Base-by-base conservation (phyloP, 306 rosid genomes). In the Dicorynia guianensis region DNA sequence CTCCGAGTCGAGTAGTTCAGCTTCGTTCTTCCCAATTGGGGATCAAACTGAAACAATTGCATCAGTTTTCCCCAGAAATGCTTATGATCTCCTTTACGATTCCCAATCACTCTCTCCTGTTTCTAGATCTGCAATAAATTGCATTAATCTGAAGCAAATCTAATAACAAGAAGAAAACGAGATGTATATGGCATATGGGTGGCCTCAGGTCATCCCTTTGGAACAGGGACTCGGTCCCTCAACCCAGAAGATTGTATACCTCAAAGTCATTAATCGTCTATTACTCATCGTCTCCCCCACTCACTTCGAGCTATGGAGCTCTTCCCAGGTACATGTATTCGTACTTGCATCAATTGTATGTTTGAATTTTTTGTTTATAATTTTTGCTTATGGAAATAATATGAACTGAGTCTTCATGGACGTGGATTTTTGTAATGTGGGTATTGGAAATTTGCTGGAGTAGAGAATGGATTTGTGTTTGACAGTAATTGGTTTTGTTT, bases 161-260 rank as follows among this genome's bases (percentile, higher is more conserved):
- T 70, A n/a, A 63, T 30, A 79, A 14, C 47, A 54, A 46, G 19
- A 42, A 62, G 69, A 39, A 18, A 60, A 54, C 73, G 86, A 85
- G 86, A 93, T 95, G 98, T 90, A 92, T 85, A 88, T 92, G 97
- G 86, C 98, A n/a, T 95, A 95, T 79, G 98, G 98, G 74, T 95
- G 98, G 98, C 98, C 98, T 19, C 98, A 95, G 93, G 93, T 92
- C 77, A 89, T 95, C 81, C 97, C 96, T 64, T 86, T 95, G 0
- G 96, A 89, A 64, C 87, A 86, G 61, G 91, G 92, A 57, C 72
- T 82, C 2, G 85, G 77, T 64, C 89, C 97, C 20, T 91, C 98
- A 73, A 63, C 85, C 33, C 95, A 88, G 77, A 82, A 80, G 83
- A 82, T 95, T 79, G 78, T 95, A 13, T 95, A 84, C 83, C 91